These are phyloP conservation scores for Pseudogymnoascus sp. DNA, from an alignment of 2,329 filamentous ascomycete genomes.

Conservation along the genomic window DNA sequence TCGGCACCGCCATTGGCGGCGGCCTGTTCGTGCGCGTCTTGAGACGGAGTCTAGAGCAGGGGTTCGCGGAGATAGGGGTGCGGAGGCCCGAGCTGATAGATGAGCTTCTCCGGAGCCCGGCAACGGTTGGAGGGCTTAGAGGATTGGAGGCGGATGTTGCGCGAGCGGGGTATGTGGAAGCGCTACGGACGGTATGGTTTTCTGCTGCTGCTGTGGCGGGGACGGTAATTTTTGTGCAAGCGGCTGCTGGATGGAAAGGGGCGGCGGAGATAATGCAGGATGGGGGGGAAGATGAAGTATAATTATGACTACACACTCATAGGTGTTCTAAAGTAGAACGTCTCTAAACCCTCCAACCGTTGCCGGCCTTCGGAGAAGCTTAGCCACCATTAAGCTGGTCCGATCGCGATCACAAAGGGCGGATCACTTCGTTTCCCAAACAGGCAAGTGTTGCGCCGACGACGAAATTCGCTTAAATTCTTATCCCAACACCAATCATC, in stretches of 20 bases:
- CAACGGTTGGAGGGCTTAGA: slow-evolving; percentile 39
- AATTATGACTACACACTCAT: not conserved
- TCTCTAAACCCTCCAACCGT: too few relatives aligned
- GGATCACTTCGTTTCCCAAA: not conserved
- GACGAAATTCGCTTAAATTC: not conserved
- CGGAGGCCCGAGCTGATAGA: slow-evolving; percentile 37
- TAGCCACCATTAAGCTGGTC: not conserved
- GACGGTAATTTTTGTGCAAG: slow-evolving; percentile 43
- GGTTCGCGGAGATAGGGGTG: slow-evolving; percentile 26
- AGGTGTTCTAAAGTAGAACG: too few relatives aligned
- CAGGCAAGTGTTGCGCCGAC: not conserved
- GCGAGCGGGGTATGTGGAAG: slow-evolving; percentile 43
- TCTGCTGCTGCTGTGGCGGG: slow-evolving; percentile 41
- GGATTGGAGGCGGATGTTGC: slow-evolving; percentile 44
- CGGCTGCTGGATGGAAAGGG: slow-evolving; percentile 47
- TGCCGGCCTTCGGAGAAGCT: too few relatives aligned
- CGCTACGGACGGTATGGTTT: slow-evolving; percentile 43
- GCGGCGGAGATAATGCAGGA: slow-evolving; percentile 16
- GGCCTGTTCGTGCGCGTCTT: slow-evolving; percentile 36
- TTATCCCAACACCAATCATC: not conserved
- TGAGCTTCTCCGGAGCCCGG: slow-evolving; percentile 50
- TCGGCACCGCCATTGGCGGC: slow-evolving; percentile 71
- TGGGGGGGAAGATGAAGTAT: not conserved
- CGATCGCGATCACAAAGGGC: not conserved
- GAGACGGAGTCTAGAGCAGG: slow-evolving; percentile 26